A percentile compares a stretch with the other conserved stretches of the same genome.
phyloP scores from a whole-genome alignment of 192 early-diverging fungal species.

The Coemansia sp. region DNA sequence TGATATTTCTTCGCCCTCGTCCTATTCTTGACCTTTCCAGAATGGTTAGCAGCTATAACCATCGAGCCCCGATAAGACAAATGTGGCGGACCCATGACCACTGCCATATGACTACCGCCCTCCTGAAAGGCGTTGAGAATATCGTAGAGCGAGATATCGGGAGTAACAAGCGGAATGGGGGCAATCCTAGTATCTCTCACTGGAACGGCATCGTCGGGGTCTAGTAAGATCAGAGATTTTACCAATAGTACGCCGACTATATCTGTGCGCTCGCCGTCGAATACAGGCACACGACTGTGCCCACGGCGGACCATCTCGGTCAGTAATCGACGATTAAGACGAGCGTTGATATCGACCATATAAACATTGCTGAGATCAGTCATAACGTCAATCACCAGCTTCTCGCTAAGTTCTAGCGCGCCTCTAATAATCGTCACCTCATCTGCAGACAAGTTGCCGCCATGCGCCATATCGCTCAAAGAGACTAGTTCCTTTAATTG shows the following conservation, averaged over 20 bases:
- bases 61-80: conserved; percentile 7
- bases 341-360: conserved; percentile 63
- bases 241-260: conserved; percentile 80
- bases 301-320: conserved; percentile 65
- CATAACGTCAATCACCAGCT: conserved; percentile 67
- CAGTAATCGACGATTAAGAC: conserved; percentile 58
- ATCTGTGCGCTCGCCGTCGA: conserved; percentile 58
- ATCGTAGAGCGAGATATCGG: conserved; percentile 59
- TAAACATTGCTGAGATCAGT: conserved; percentile 70
- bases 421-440: conserved; percentile 81
- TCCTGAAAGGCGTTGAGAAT: conserved; percentile 85
- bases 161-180: conserved; percentile 47
- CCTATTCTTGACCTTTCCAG: neutral
- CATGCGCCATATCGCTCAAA: conserved; percentile 66
- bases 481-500: conserved; percentile 79
- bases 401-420: conserved; percentile 74
- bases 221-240: conserved; percentile 72
- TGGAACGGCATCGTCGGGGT: conserved; percentile 66
- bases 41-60: neutral
- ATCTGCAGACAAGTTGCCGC: conserved; percentile 71
- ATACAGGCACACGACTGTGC: conserved; percentile 77
- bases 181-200: conserved; percentile 61
- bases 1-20: neutral
- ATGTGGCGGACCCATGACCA: conserved; percentile 54
- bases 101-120: conserved; percentile 79